Evolutionary conservation across 495 filamentous ascomycete species (phyloP), one percentile per base, ranked within the genome.

Genomic region (Penicillium paradoxum): DNA sequence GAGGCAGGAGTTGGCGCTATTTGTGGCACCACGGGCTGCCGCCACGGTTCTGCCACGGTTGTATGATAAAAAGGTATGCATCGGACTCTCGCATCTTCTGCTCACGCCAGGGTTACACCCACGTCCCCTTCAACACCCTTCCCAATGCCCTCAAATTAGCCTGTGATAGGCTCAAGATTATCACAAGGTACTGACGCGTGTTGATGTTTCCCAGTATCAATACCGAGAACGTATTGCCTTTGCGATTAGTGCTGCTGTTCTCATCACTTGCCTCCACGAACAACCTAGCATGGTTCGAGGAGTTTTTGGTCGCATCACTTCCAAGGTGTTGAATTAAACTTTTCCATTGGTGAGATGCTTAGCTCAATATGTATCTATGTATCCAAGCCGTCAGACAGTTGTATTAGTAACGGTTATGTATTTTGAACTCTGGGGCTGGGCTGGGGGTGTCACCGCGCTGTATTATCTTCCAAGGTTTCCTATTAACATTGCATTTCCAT

Each of bases 21-120:
- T 95, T 72, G 90, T 97, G 54, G 85, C 85, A 51, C 91, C 91
- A 1, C 76, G 90, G 49, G 91, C 91, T 34, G 74, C 87, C 58
- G 90, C 88, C 15, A 88, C 85, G 19, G 64, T 91, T 45, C 69
- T 95, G 21, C 91, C 91, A 37, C 74, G 91, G 55, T 72, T 78
- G 36, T 96, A 96, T 69, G 66, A 81, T 53, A 73, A 69, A 59
- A 77, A 83, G 70, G 78, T 83, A 72, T 51, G 49, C 29, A 59
- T 68, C 44, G 37, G 45, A 50, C 34, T 39, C 49, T 53, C 54
- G 42, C 55, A 52, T 48, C 46, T 22, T 49, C 34, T 53, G 27
- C 47, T 37, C 51, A 41, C n/a, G 30, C 32, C 51, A 61, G 51
- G 58, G 65, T 67, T 60, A 62, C 65, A 64, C 65, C 44, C 40